Percentiles rank a stretch among this genome's conserved stretches.
Evolutionary conservation across 768 basidiomycete genomes (phyloP).

Genomic region (Daedaleopsis nitida): DNA sequence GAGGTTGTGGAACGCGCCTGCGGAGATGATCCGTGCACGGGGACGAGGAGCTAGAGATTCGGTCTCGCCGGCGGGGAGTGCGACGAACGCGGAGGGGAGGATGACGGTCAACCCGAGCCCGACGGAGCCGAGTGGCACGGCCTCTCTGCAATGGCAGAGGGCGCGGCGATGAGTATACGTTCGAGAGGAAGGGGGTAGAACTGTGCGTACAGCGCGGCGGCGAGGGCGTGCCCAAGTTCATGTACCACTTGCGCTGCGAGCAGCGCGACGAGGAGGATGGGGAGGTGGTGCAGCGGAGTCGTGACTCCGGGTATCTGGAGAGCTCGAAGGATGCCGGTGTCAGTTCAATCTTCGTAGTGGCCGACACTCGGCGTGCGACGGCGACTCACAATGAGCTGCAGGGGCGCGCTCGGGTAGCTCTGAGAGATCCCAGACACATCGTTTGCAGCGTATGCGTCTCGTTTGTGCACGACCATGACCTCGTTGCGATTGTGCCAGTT

Average conservation of each 20-base stretch:
- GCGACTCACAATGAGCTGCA: constrained; percentile 34
- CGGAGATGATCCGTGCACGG: constrained; percentile 64
- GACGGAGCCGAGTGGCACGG: constrained; percentile 59
- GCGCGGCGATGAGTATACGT: not conserved
- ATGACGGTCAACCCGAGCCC: constrained; percentile 65
- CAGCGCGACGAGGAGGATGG: constrained; percentile 63
- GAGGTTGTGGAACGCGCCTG: constrained; percentile 82
- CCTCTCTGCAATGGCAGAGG: constrained; percentile 48
- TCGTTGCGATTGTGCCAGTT: not conserved
- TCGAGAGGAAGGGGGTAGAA: not conserved
- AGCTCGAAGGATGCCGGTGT: not conserved
- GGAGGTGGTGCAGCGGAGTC: constrained; percentile 71
- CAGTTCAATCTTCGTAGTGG: not conserved
- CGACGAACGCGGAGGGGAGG: constrained; percentile 76
- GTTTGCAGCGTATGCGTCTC: not conserved
- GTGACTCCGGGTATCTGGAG: constrained; percentile 81
- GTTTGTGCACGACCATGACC: not conserved
- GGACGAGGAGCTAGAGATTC: constrained; percentile 30
- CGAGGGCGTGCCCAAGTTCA: constrained; percentile 78
- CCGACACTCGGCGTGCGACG: no score
- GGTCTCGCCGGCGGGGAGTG: constrained; percentile 47
- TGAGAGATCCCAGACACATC: not conserved
- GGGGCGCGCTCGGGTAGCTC: not conserved
- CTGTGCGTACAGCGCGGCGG: constrained; percentile 67
- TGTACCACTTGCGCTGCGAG: constrained; percentile 71